Conservation (phyloP, 2,329 filamentous ascomycete genomes). For the Aspergillus neotritici region DNA sequence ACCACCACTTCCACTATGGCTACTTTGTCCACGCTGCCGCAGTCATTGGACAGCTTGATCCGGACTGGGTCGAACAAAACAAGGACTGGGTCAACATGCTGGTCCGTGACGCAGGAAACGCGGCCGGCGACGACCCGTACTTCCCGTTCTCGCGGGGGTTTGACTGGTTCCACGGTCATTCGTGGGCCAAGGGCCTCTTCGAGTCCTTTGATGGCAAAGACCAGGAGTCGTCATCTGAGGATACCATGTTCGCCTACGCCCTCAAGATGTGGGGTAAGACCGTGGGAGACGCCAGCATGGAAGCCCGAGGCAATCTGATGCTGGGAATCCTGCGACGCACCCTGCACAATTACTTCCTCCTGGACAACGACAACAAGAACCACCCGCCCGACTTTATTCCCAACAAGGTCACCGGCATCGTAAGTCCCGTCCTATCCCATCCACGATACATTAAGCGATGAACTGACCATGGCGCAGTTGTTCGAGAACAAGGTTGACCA, state of each 20-base stretch:
- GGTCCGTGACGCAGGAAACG: conserved; percentile 78
- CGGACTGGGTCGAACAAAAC: conserved; percentile 66
- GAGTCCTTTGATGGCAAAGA: conserved; percentile 51
- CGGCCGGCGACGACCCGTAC: conserved; percentile 60
- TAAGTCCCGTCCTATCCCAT: conserved; percentile 21
- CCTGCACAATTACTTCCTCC: conserved; percentile 76
- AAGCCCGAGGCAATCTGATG: conserved; percentile 78
- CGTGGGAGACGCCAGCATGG: conserved; percentile 70
- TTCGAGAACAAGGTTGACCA: conserved; percentile 97
- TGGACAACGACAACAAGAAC: conserved; percentile 61
- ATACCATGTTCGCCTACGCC: conserved; percentile 79
- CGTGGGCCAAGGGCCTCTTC: conserved; percentile 67
- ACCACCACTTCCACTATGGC: conserved; percentile 62
- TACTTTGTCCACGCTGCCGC: conserved; percentile 87
- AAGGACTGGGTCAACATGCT: conserved; percentile 76
- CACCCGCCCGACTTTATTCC: conserved; percentile 71
- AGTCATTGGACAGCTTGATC: conserved; percentile 73
- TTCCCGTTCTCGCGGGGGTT: conserved; percentile 82
- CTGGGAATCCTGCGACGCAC: conserved; percentile 70
- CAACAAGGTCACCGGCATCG: conserved; percentile 65
- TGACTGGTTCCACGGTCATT: conserved; percentile 93
- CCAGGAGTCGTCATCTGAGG: conserved; percentile 80
- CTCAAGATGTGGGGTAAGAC: conserved; percentile 91
- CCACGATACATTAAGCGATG: background rate
- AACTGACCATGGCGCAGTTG: conserved; percentile 44